phyloP scores from a whole-genome alignment of 805 yeast species.

The Kockiozyma suomiensis region DNA sequence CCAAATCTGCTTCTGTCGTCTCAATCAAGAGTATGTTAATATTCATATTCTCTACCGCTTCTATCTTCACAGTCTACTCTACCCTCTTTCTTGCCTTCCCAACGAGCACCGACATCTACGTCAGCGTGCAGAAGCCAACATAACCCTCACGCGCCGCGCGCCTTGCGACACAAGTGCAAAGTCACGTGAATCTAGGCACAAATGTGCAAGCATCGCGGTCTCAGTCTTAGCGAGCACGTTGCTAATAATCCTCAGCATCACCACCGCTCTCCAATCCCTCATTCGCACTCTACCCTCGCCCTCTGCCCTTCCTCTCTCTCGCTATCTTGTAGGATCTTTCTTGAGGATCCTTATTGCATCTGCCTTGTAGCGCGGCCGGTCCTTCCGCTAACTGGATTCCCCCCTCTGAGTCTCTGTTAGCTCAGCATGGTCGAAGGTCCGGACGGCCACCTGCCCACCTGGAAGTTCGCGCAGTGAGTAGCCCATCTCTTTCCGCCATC shows the following conservation, averaged over 20 bases:
- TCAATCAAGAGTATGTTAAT: too few relatives aligned
- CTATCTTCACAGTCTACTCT: neutral
- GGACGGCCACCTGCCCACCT: slow-evolving; percentile 32
- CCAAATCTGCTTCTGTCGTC: too few relatives aligned
- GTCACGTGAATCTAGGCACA: slow-evolving; percentile 2
- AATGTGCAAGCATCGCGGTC: slow-evolving; percentile 4
- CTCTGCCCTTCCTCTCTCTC: neutral
- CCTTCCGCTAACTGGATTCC: neutral
- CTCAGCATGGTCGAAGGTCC: slow-evolving; percentile 33
- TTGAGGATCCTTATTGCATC: neutral
- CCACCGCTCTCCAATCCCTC: neutral
- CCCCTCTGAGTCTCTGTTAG: slow-evolving; percentile 1
- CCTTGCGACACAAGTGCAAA: neutral
- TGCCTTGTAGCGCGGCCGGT: neutral
- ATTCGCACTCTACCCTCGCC: neutral
- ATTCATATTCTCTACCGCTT: too few relatives aligned
- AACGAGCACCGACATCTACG: neutral
- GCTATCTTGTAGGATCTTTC: neutral
- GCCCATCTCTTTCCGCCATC: neutral
- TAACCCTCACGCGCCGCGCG: neutral
- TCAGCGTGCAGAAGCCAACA: neutral
- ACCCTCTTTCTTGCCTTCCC: neutral
- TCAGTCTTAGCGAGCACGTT: slow-evolving; percentile 5
- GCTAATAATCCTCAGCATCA: slow-evolving; percentile 14
- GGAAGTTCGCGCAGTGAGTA: slow-evolving; percentile 40